Evolutionary conservation across 2,329 filamentous ascomycete species (phyloP).

Genomic region (Stagonosporopsis chrysanthemi): DNA sequence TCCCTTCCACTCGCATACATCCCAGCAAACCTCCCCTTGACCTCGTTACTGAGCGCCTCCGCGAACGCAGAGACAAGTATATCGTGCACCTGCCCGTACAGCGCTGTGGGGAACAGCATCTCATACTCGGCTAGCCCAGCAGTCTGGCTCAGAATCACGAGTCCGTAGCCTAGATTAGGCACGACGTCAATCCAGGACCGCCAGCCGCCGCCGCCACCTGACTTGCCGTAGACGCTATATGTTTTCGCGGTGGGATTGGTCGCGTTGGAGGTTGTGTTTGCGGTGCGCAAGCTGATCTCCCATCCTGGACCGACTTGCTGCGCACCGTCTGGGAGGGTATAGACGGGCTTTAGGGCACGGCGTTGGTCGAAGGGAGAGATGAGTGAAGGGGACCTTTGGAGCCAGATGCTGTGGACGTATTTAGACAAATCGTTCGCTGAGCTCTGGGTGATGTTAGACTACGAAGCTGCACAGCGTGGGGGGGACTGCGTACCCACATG

Average conservation of each 20-base stretch:
- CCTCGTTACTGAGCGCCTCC: conserved; percentile 24
- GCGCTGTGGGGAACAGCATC: conserved; percentile 24
- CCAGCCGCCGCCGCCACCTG: conserved; percentile 44
- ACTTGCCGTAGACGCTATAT: conserved; percentile 41
- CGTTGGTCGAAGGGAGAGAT: conserved; percentile 39
- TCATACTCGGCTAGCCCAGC: conserved; percentile 26
- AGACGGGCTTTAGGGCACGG: conserved; percentile 31
- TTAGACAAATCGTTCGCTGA: conserved; percentile 40
- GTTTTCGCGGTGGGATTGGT: conserved; percentile 24
- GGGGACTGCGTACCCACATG: conserved; percentile 33
- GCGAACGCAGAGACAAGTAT: conserved; percentile 39
- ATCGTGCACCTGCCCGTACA: conserved; percentile 31
- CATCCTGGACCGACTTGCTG: conserved; percentile 41
- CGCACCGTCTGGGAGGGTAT: conserved; percentile 34
- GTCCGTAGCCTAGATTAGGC: conserved; percentile 41
- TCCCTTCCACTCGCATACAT: conserved; percentile 30
- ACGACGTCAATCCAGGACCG: conserved; percentile 42
- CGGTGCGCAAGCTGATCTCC: conserved; percentile 35
- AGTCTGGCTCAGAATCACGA: conserved; percentile 33
- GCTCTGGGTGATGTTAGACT: conserved; percentile 20
- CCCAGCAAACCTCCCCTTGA: conserved; percentile 32
- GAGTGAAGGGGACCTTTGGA: conserved; percentile 29
- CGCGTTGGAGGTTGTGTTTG: conserved; percentile 20
- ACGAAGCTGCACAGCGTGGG: not conserved
- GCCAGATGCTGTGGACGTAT: conserved; percentile 38